phyloP scores from a whole-genome alignment of 2,329 filamentous ascomycete species.

The Alternaria sp. region DNA sequence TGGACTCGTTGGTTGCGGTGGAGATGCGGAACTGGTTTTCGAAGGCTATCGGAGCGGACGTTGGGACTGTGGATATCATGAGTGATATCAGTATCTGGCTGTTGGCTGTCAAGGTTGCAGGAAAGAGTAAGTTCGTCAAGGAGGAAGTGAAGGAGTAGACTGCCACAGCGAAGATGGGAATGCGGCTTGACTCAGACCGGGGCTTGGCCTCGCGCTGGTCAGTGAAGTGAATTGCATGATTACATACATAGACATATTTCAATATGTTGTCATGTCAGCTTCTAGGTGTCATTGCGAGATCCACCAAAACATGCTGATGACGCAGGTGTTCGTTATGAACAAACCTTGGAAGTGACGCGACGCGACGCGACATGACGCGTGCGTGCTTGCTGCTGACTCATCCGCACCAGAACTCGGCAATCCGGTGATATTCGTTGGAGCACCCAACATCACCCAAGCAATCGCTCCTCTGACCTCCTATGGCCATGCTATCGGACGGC shows the following conservation, averaged over 20 bases:
- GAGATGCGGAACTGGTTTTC: constrained; percentile 33
- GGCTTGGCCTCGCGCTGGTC: background rate
- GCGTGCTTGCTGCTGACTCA: background rate
- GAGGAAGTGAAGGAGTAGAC: constrained; percentile 8
- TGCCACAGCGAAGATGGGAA: background rate
- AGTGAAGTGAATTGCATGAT: background rate
- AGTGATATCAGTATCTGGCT: constrained; percentile 16
- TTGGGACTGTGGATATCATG: constrained; percentile 17
- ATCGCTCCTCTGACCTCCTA: background rate
- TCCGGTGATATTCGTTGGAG: background rate
- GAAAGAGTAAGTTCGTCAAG: constrained; percentile 16
- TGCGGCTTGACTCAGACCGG: background rate
- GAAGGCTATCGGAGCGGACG: constrained; percentile 16
- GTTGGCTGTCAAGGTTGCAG: constrained; percentile 15
- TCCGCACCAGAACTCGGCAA: background rate
- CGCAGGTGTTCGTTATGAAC: background rate
- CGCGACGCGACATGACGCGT: background rate
- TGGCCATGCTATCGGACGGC: background rate
- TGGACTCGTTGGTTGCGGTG: constrained; percentile 36
- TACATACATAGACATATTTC: background rate
- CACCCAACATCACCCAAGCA: background rate
- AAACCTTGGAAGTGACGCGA: background rate
- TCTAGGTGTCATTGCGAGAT: background rate
- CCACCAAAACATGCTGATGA: background rate
- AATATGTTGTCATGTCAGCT: background rate